Base-by-base conservation (phyloP, 2,329 filamentous ascomycete species). In the Clarireedia monteithiana region DNA sequence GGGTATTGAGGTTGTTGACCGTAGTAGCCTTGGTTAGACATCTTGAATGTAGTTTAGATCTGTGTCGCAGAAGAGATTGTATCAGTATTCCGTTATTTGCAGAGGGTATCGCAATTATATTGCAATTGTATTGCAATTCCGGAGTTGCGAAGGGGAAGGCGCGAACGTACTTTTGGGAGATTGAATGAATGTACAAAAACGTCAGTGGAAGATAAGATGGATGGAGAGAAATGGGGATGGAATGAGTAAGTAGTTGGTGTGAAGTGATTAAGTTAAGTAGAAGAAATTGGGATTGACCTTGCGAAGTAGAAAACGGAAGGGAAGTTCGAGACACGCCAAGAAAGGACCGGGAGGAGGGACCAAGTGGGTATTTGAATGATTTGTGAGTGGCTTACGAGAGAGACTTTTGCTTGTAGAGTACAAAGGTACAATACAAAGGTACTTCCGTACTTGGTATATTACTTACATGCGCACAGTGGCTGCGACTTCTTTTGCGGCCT, bases 21-120 rank as follows among this genome's bases (percentile, higher is more conserved):
- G 62, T 74, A 74, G 61, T 73, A 74, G 67, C 56, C 58, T 64
- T 66, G 50, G 56, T 56, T 58, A 7, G 59, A 56, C 60, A 60
- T 58, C 27, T 30, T 58, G 55, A 39, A 30, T 24, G 56, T 45
- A 36, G 20, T 20, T 42, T n/a, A 10, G 20, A 42, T 10, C 17
- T 23, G 23, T 56, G n/a, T 24, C 12, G 26, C 4, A 30, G 50
- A 20, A 20, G 38, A 55, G 27, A 44, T 20, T 24, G 24, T 39
- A 24, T 50, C n/a, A 44, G 46, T 45, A 38, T 20, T 27, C 39
- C 20, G 20, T 42, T 42, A 6, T 42, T 20, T 20, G 15, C 5
- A 34, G 9, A 12, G 30, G 3, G 6, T 42, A 20, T 42, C 15
- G 39, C 39, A 42, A 20, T 20, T 20, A 3, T 5, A n/a, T 14